phyloP scores from a whole-genome alignment of 192 early-diverging fungal species.

The Backusella liffmaniae region DNA sequence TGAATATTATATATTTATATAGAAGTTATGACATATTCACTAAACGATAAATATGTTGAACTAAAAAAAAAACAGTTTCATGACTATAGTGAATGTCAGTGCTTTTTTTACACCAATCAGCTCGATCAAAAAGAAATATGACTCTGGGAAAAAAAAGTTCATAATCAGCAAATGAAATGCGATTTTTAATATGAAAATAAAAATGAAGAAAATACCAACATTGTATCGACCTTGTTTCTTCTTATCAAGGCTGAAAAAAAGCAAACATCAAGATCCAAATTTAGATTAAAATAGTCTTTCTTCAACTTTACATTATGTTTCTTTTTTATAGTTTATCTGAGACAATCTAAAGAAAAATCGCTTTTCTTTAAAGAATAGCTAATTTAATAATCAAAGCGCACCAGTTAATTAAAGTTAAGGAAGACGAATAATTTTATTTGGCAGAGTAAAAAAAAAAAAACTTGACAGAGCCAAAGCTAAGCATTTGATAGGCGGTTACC shows the following conservation, averaged over 20 bases:
- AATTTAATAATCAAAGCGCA: neutral
- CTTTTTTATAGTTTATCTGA: neutral
- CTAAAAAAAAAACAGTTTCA: neutral
- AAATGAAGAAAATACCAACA: neutral
- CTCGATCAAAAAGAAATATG: neutral
- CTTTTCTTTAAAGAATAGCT: conserved; percentile 6
- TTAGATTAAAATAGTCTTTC: neutral
- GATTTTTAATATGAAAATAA: neutral
- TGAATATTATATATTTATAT: neutral
- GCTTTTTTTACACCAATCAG: neutral
- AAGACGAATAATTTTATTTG: neutral
- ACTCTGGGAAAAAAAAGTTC: neutral
- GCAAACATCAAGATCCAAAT: neutral
- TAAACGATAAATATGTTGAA: neutral
- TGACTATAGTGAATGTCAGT: neutral
- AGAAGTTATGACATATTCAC: neutral
- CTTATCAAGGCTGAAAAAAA: neutral
- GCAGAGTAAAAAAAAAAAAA: neutral
- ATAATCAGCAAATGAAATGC: neutral
- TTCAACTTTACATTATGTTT: neutral
- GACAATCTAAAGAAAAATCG: neutral
- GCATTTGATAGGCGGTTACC: neutral
- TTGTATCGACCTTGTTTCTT: neutral
- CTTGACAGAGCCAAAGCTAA: neutral
- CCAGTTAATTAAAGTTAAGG: neutral